These are phyloP conservation scores for Heliamphora exappendiculata DNA, from an alignment of 148 eudicot species.

Conservation along the genomic window DNA sequence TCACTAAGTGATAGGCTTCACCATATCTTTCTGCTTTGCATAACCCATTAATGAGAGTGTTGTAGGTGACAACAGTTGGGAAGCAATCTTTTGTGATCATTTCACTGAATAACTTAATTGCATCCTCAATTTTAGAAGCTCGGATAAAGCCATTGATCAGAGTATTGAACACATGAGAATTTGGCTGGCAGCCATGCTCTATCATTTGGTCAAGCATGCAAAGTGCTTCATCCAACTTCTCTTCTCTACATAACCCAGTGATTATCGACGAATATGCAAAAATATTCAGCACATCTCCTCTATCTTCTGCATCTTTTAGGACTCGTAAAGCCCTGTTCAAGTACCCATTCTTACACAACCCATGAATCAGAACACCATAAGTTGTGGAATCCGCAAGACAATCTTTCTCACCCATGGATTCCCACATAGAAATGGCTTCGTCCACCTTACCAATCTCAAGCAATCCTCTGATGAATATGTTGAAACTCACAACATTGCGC, in stretches of 20 bases:
- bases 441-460: conserved; percentile 51
- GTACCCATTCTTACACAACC: conserved; percentile 60
- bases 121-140: conserved; percentile 51
- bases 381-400: conserved; percentile 49
- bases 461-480: conserved; percentile 60
- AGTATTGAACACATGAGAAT: conserved; percentile 55
- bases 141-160: conserved; percentile 56
- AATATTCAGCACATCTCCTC: conserved; percentile 28
- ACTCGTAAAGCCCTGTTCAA: conserved; percentile 48
- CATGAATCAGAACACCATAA: conserved; percentile 58
- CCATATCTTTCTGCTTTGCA: conserved; percentile 57
- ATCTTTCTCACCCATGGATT: conserved; percentile 32
- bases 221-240: conserved; percentile 55
- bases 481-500: conserved; percentile 46
- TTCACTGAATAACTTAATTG: conserved; percentile 35
- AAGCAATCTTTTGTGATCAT: conserved; percentile 42
- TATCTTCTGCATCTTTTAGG: conserved; percentile 39
- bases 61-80: conserved; percentile 64
- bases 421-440: conserved; percentile 60
- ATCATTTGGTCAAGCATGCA: conserved; percentile 36
- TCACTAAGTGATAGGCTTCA: conserved; percentile 62
- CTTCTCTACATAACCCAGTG: conserved; percentile 51
- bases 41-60: conserved; percentile 64
- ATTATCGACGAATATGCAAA: conserved; percentile 66
- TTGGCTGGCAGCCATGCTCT: conserved; percentile 40